Base-by-base conservation (phyloP, 169 alveolate genomes). In the Plasmodium berghei region DNA sequence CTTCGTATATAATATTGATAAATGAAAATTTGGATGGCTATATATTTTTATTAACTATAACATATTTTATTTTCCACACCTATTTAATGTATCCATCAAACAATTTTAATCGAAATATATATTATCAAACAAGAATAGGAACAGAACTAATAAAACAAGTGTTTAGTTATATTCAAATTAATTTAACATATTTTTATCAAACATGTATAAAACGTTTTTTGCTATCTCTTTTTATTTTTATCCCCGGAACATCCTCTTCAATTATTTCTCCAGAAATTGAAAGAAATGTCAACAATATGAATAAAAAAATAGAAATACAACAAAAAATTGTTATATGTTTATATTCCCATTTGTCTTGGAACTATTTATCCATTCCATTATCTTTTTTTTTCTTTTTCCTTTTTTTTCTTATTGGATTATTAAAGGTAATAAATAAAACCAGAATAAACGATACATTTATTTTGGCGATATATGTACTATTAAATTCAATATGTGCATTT, bases 31-130 rank as follows among this genome's bases (percentile, higher is more conserved):
- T 85, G 52, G 46, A 85, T 20, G n/a, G 45, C 1, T 85, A 28
- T 55, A 24, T 71, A 1, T 85, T 70, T 70, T 8, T 40, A 9
- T 20, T 85, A 28, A 52, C 72, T 52, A 52, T 67, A 16, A 14
- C 55, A 54, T 66, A 80, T 80, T 67, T 80, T 80, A 10, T 16
- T 14, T 18, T 85, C 48, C 91, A 85, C 34, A 48, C 71, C 20
- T 85, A 85, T 85, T 64, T 85, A 64, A 69, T 85, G 87, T 40
- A 6, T 18, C 91, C 91, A 48, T 71, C 74, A 28, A 42, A 26
- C 16, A 69, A 70, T 70, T 58, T 85, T 16, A 40, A 46, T 58
- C 72, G 24, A 18, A 85, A 85, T 70, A 70, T 85, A 10, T 58
- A 85, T 70, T 70, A 85, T 59, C 87, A 85, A 59, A 20, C 16